Evolutionary conservation across 768 basidiomycete genomes (phyloP).

Genomic region (Xanthoconium stramineum): DNA sequence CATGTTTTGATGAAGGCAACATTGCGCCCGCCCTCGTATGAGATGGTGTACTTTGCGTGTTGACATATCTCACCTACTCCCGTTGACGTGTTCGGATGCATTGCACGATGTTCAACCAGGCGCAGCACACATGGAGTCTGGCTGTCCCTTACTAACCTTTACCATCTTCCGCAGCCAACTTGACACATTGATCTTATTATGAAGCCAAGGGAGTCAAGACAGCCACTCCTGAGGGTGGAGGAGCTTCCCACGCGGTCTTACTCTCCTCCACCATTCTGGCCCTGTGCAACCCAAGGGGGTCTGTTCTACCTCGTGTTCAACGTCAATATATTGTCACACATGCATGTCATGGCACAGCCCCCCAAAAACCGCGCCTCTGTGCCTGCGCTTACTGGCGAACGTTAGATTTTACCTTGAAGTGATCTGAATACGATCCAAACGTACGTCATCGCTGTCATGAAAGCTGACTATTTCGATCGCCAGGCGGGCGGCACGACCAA

Average conservation of each 20-base stretch:
- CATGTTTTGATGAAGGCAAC: constrained; percentile 18
- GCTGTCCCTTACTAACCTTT: not conserved
- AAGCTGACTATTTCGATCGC: constrained; percentile 8
- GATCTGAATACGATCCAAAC: constrained; percentile 5
- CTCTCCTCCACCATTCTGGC: constrained; percentile 5
- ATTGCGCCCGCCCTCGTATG: constrained; percentile 1
- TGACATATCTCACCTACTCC: constrained; percentile 4
- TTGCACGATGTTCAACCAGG: constrained; percentile 5
- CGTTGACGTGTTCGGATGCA: constrained; percentile 1
- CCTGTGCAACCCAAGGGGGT: constrained; percentile 11
- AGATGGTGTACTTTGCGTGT: not conserved
- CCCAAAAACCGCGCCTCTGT: constrained; percentile 7
- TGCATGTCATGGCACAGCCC: constrained; percentile 16
- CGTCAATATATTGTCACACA: constrained; percentile 13
- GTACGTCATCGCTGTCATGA: constrained; percentile 31
- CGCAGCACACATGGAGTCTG: not conserved
- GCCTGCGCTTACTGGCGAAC: constrained; percentile 10
- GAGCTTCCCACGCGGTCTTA: constrained; percentile 10
- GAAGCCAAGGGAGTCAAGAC: not conserved
- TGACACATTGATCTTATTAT: constrained; percentile 13
- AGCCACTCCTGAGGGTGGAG: constrained; percentile 1
- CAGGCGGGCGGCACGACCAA: constrained; percentile 5
- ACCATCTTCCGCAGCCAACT: constrained; percentile 1
- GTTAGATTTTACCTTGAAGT: constrained; percentile 25
- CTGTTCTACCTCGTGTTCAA: constrained; percentile 23